Conservation (phyloP, 2,329 filamentous ascomycete genomes). For the Verticillium dahliae region DNA sequence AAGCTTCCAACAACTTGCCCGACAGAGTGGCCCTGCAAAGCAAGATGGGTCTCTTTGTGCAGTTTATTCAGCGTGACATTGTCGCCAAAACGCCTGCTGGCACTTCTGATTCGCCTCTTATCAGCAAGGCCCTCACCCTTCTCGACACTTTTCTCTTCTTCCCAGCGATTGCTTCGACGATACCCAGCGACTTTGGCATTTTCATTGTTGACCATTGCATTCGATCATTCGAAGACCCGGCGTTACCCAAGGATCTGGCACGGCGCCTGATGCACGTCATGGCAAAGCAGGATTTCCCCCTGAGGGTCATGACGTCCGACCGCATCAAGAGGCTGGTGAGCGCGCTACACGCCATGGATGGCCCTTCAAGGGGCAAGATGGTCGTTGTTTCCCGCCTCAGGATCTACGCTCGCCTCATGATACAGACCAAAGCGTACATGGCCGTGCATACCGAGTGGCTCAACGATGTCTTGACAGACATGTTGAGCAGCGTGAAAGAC, state of each 20-base stretch:
- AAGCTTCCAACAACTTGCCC: slow-evolving; percentile 76
- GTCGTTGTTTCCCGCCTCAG: slow-evolving; percentile 70
- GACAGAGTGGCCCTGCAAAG: slow-evolving; percentile 64
- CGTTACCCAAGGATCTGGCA: slow-evolving; percentile 68
- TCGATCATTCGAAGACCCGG: slow-evolving; percentile 60
- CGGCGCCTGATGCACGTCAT: slow-evolving; percentile 77
- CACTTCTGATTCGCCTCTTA: slow-evolving; percentile 59
- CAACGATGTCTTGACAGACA: slow-evolving; percentile 71
- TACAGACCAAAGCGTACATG: slow-evolving; percentile 67
- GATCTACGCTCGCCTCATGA: slow-evolving; percentile 72
- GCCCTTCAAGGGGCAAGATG: slow-evolving; percentile 71
- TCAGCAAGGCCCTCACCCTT: slow-evolving; percentile 71
- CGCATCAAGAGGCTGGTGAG: slow-evolving; percentile 65
- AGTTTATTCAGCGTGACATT: slow-evolving; percentile 81
- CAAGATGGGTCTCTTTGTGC: slow-evolving; percentile 71
- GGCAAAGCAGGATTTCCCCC: slow-evolving; percentile 70
- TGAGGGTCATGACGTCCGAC: slow-evolving; percentile 66
- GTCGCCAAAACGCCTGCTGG: slow-evolving; percentile 51
- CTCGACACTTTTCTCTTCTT: slow-evolving; percentile 73
- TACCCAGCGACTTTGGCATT: slow-evolving; percentile 71
- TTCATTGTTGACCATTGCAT: slow-evolving; percentile 81
- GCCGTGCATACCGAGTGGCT: slow-evolving; percentile 70
- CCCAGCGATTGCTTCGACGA: slow-evolving; percentile 58
- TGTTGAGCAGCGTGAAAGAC: slow-evolving; percentile 73
- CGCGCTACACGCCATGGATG: slow-evolving; percentile 65